Evolutionary conservation across 2,329 filamentous ascomycete genomes (phyloP).

Genomic region (Elsinoe batatas): DNA sequence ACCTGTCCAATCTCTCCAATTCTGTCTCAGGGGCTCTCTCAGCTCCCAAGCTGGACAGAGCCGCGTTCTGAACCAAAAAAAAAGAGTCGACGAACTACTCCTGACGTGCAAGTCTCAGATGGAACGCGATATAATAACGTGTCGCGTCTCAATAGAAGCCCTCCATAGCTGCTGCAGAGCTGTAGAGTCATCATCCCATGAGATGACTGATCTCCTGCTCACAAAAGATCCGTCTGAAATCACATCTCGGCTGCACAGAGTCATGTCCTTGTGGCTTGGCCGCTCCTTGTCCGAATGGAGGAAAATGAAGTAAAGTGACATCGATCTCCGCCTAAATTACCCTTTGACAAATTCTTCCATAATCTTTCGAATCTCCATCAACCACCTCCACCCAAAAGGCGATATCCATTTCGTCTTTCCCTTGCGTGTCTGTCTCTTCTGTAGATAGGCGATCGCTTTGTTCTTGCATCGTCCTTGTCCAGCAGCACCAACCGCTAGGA

Average conservation of each 20-base stretch:
- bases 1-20: too few relatives aligned
- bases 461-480: conserved; percentile 1
- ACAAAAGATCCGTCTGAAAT: neutral
- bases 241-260: conserved; percentile 6
- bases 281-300: conserved; percentile 1
- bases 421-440: conserved; percentile 9
- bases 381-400: neutral
- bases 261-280: conserved; percentile 9
- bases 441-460: conserved; percentile 10
- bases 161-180: neutral
- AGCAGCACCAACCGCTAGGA: neutral
- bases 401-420: conserved; percentile 11
- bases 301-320: conserved; percentile 8
- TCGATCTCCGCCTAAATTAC: conserved; percentile 11
- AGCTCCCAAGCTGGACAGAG: conserved; percentile 1
- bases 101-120: neutral
- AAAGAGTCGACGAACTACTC: neutral
- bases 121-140: too few relatives aligned
- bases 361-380: conserved; percentile 5
- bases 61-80: conserved; percentile 2
- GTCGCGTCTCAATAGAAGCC: neutral
- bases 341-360: conserved; percentile 10
- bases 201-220: neutral
- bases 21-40: conserved; percentile 1
- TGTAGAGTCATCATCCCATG: neutral